phyloP scores from a whole-genome alignment of 176 grass and related monocot genomes.

The Chloris gayana region DNA sequence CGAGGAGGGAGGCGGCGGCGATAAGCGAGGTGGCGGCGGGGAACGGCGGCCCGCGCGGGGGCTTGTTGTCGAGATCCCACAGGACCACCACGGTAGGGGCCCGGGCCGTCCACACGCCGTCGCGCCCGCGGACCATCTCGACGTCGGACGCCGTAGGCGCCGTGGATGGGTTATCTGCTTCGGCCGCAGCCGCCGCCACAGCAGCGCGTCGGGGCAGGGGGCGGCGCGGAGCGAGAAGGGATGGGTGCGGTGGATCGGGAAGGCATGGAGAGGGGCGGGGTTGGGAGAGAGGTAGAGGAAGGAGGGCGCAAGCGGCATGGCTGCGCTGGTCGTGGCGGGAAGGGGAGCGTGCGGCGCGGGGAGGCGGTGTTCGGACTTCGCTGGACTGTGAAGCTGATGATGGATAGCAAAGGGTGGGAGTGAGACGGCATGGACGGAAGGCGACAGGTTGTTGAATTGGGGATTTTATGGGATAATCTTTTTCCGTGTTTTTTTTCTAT shows the following conservation, averaged over 20 bases:
- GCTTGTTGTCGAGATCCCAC: constrained; percentile 99
- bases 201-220: neutral
- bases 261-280: neutral
- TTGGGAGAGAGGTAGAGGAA: constrained; percentile 43
- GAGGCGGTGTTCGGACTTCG: neutral
- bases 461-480: neutral
- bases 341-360: neutral
- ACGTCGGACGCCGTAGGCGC: constrained; percentile 36
- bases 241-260: constrained; percentile 10
- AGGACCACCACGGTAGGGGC: constrained; percentile 69
- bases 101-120: constrained; percentile 61
- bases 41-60: constrained; percentile 73
- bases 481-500: neutral
- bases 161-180: constrained; percentile 33
- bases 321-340: constrained; percentile 1
- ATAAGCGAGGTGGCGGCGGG: constrained; percentile 64
- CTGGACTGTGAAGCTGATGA: constrained; percentile 21
- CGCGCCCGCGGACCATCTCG: constrained; percentile 63
- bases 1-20: constrained; percentile 65
- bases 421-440: constrained; percentile 14
- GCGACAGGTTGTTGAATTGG: neutral
- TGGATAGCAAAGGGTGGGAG: neutral
- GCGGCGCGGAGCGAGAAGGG: constrained; percentile 25
- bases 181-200: constrained; percentile 16
- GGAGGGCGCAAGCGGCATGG: constrained; percentile 42